phyloP scores from a whole-genome alignment of 306 rosid species.

The Dalbergia oliveri region DNA sequence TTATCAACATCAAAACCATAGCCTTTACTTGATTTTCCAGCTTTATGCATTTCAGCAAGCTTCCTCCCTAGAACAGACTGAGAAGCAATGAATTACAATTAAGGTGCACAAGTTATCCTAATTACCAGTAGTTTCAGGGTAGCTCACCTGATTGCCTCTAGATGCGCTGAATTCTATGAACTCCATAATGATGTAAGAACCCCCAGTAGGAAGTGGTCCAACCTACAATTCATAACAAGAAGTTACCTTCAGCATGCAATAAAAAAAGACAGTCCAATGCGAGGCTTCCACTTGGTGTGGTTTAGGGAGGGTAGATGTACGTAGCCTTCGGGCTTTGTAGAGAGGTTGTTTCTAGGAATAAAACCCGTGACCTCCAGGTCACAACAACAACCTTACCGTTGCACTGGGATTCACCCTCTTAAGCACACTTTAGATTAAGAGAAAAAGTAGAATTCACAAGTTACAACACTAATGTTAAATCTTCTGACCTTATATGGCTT shows the following conservation, averaged over 20 bases:
- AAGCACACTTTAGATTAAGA: not conserved
- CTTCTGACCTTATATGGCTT: slow-evolving; percentile 85
- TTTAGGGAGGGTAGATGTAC: too few relatives aligned
- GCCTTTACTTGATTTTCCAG: slow-evolving; percentile 83
- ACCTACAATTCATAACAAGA: slow-evolving; percentile 65
- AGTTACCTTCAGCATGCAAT: slow-evolving; percentile 37
- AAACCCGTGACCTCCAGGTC: too few relatives aligned
- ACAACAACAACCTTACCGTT: too few relatives aligned
- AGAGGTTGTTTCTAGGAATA: too few relatives aligned
- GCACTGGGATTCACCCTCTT: too few relatives aligned
- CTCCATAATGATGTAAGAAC: slow-evolving; percentile 95
- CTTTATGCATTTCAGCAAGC: slow-evolving; percentile 96
- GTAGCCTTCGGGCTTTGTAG: too few relatives aligned
- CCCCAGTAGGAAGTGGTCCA: slow-evolving; percentile 86
- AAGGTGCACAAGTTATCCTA: slow-evolving; percentile 32
- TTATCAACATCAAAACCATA: slow-evolving; percentile 87
- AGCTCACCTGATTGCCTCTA: slow-evolving; percentile 83
- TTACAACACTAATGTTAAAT: slow-evolving; percentile 29
- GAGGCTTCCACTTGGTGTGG: too few relatives aligned
- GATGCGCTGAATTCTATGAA: slow-evolving; percentile 81
- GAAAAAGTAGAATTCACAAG: slow-evolving; percentile 16
- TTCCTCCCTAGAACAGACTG: slow-evolving; percentile 88
- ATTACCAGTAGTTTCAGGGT: slow-evolving; percentile 13
- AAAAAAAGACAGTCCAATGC: too few relatives aligned
- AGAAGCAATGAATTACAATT: slow-evolving; percentile 40